phyloP scores from a whole-genome alignment of 1,284 basidiomycete species.

The Tausonia pullulans region DNA sequence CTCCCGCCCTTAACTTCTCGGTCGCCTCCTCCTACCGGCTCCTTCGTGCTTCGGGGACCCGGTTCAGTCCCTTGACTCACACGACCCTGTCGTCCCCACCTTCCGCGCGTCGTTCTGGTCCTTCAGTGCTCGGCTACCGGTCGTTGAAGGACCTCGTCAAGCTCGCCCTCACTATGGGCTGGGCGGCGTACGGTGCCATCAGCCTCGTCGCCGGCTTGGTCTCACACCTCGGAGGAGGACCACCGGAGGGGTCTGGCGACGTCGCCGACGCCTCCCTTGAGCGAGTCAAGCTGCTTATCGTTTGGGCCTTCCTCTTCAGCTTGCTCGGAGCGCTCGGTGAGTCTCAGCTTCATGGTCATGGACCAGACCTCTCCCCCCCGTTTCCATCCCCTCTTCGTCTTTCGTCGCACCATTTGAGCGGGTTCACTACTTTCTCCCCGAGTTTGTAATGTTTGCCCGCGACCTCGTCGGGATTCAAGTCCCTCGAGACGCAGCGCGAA shows the following conservation, averaged over 20 bases:
- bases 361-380: not conserved
- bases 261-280: not conserved
- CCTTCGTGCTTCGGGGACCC: not conserved
- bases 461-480: not conserved
- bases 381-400: not conserved
- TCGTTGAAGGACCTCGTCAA: no score
- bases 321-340: constrained; percentile 8
- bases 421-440: not conserved
- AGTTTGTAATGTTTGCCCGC: not conserved
- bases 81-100: not conserved
- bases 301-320: constrained; percentile 6
- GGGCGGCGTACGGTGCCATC: not conserved
- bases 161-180: constrained; percentile 2
- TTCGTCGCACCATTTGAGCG: not conserved
- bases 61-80: not conserved
- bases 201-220: constrained; percentile 2
- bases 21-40: not conserved
- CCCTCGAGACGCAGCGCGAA: not conserved
- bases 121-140: no score
- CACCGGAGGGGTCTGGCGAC: not conserved
- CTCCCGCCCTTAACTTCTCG: not conserved
- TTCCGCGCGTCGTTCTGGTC: not conserved
- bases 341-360: not conserved
- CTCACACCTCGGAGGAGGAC: not conserved
- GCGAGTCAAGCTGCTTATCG: not conserved